phyloP scores from a whole-genome alignment of 306 rosid genomes.

The Quercus cerris region DNA sequence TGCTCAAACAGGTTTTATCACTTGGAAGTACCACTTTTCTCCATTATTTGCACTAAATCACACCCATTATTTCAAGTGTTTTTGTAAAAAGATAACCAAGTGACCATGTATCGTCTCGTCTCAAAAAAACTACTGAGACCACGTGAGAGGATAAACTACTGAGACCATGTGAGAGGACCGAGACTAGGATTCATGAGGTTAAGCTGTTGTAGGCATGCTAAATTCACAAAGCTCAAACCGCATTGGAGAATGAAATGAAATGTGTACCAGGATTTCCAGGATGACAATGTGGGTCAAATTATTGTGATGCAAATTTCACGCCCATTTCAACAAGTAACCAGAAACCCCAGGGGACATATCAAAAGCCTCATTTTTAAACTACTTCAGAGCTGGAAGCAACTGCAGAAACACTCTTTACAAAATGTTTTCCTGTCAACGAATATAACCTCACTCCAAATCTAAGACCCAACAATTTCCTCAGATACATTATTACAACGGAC shows the following conservation, averaged over 20 bases:
- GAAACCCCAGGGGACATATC: conserved; percentile 16
- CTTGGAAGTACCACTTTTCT: no score
- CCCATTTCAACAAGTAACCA: conserved; percentile 11
- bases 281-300: neutral
- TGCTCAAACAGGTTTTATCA: no score
- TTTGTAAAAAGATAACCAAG: no score
- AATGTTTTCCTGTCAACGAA: conserved; percentile 67
- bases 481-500: conserved; percentile 64
- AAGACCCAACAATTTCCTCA: conserved; percentile 55
- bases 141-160: no score
- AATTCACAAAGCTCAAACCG: neutral
- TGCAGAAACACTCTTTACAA: conserved; percentile 72
- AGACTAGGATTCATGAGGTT: no score
- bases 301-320: neutral
- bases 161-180: no score
- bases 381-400: conserved; percentile 41
- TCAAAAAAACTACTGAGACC: no score
- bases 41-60: no score
- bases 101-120: no score
- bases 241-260: neutral
- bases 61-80: no score
- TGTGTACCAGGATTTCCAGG: neutral
- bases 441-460: conserved; percentile 81
- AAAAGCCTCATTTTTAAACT: conserved; percentile 27
- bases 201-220: neutral